phyloP scores from a whole-genome alignment of 2,329 filamentous ascomycete genomes.

The Diaporthe sp. region DNA sequence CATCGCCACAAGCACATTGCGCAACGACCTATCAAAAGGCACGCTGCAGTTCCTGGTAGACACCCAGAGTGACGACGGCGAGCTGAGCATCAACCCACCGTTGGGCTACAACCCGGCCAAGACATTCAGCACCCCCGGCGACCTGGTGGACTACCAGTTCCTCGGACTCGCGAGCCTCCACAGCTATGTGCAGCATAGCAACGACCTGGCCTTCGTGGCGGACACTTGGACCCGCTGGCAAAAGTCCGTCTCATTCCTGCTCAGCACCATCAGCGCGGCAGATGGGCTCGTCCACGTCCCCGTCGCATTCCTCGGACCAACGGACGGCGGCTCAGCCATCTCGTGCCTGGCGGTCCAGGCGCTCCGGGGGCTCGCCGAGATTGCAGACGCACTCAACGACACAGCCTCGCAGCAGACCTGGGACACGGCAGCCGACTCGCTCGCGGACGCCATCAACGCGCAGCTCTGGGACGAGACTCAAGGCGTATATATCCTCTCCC shows the following conservation, averaged over 20 bases:
- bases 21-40: constrained; percentile 52
- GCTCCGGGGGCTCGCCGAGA: constrained; percentile 38
- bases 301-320: constrained; percentile 41
- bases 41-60: constrained; percentile 51
- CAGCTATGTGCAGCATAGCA: constrained; percentile 42
- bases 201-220: constrained; percentile 41
- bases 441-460: constrained; percentile 41
- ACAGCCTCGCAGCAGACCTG: constrained; percentile 40
- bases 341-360: constrained; percentile 42
- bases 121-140: constrained; percentile 12
- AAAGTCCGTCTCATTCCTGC: constrained; percentile 36
- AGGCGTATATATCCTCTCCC: constrained; percentile 40
- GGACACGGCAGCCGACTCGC: constrained; percentile 42
- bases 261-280: constrained; percentile 38
- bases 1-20: constrained; percentile 52
- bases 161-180: constrained; percentile 42
- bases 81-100: constrained; percentile 15
- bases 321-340: constrained; percentile 38
- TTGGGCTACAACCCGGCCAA: constrained; percentile 43
- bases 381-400: constrained; percentile 46
- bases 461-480: constrained; percentile 44
- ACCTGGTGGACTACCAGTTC: constrained; percentile 45
- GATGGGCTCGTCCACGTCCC: constrained; percentile 41
- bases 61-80: not conserved
- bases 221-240: constrained; percentile 43